Evolutionary conservation across 192 early-diverging fungal genomes (phyloP), one percentile per base, ranked within the genome.

Genomic region (Umbelopsis sp.): DNA sequence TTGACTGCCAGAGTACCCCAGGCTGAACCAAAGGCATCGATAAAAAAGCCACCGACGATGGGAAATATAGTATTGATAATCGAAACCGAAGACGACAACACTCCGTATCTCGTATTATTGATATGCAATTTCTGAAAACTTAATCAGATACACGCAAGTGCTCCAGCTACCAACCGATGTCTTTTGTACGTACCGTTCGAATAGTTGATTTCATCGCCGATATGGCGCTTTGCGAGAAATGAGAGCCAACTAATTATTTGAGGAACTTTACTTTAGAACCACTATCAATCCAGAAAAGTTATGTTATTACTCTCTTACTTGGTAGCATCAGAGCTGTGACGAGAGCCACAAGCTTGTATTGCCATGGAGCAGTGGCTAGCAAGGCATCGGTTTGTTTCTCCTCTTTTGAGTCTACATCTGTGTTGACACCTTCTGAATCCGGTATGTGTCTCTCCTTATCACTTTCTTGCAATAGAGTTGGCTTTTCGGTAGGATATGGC

Each of bases 181-280:
- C 27, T 30, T 3, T 21, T 37, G 35, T 8, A 48, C 75, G 53
- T 87, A 90, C 91, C 81, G 87, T 85, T 70, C 88, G 89, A 46
- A 93, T 75, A 9, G 88, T 87, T 52, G 86, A 84, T 66, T 93
- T 93, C 71, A 93, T 73, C 8, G 90, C 88, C 4, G 90, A 85
- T 21, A 91, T 84, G 51, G 89, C 87, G 48, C 89, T 88, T 23
- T 81, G 77, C 2, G 89, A 85, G 73, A 88, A 93, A 69, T 93
- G 91, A 44, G 83, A 87, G 12, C 90, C 90, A 52, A 93, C 82
- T 90, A 78, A 8, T 20, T 1, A 51, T 66, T 18, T 51, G 13
- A 11, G 30, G 18, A 46, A n/a, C 49, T 22, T 45, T 21, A 33
- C 11, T 25, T 25, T 41, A 46, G 35, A 45, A 45, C 37, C 20